phyloP scores from a whole-genome alignment of 768 basidiomycete genomes.

The Peribolospora kevripleyi region DNA sequence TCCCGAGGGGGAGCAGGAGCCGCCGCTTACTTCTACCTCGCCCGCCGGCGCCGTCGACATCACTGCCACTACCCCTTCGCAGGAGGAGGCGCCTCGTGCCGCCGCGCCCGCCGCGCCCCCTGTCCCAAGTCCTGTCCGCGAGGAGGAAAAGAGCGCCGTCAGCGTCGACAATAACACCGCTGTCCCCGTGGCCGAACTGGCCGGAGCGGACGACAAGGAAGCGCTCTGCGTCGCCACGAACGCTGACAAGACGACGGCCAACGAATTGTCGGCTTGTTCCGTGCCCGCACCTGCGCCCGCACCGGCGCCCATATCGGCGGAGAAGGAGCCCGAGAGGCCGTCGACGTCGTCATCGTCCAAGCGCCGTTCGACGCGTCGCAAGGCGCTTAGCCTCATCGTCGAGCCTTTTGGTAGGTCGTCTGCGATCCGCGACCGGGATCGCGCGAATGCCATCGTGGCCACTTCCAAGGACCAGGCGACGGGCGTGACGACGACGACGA shows the following conservation, averaged over 20 bases:
- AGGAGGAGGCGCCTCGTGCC: neutral
- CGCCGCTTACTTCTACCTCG: slow-evolving; percentile 1
- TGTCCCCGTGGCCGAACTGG: neutral
- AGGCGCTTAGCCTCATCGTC: slow-evolving; percentile 69
- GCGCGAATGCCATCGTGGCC: neutral
- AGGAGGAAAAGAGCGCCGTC: neutral
- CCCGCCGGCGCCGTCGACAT: slow-evolving; percentile 1
- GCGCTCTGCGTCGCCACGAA: neutral
- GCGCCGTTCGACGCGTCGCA: slow-evolving; percentile 24
- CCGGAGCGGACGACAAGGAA: neutral
- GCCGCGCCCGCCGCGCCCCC: neutral
- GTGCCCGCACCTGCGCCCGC: neutral
- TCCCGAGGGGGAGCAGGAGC: slow-evolving; percentile 3
- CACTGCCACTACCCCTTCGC: neutral
- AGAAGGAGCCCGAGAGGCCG: neutral
- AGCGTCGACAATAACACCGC: neutral
- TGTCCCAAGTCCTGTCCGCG: neutral
- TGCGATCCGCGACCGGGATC: neutral
- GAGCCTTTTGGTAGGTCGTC: slow-evolving; percentile 38
- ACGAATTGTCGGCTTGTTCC: neutral
- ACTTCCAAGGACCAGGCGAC: neutral
- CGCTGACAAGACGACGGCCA: neutral
- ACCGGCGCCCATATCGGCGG: neutral
- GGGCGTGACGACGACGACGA: neutral
- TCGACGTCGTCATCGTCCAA: neutral